phyloP scores from a whole-genome alignment of 2,329 filamentous ascomycete species.

The Paramyrothecium sp. region DNA sequence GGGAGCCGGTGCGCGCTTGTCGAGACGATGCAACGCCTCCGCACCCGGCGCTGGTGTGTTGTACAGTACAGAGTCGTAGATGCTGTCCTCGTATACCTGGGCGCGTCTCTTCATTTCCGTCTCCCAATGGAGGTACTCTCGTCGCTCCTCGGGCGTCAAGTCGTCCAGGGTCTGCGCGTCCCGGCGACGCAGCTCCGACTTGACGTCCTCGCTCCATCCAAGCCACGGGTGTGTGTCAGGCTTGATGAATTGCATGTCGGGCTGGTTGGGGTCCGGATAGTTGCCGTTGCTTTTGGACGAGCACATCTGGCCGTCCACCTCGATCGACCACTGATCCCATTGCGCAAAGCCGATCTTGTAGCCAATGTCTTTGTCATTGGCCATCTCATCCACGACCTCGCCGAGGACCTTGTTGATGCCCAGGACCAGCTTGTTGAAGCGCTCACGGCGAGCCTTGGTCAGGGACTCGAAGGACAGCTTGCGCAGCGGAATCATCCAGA shows the following conservation, averaged over 20 bases:
- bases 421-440: conserved; percentile 23
- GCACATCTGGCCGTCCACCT: conserved; percentile 29
- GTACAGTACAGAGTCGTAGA: conserved; percentile 10
- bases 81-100: conserved; percentile 2
- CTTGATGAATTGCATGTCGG: conserved; percentile 31
- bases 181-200: neutral
- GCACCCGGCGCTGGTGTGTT: conserved; percentile 5
- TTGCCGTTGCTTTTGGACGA: conserved; percentile 12
- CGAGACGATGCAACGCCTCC: conserved; percentile 17
- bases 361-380: conserved; percentile 7
- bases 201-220: conserved; percentile 1
- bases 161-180: conserved; percentile 6
- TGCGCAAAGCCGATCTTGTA: conserved; percentile 23
- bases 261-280: conserved; percentile 26
- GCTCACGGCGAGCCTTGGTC: conserved; percentile 21
- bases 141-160: conserved; percentile 2
- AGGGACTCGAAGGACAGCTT: conserved; percentile 6
- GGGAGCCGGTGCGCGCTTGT: conserved; percentile 17
- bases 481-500: too few species aligned
- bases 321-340: conserved; percentile 25
- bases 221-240: neutral
- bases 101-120: conserved; percentile 4
- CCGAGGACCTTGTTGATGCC: conserved; percentile 23
- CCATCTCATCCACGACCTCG: conserved; percentile 21
- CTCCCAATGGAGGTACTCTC: neutral